Conservation (phyloP, 805 yeast species). For the Wickerhamiella siamensis region DNA sequence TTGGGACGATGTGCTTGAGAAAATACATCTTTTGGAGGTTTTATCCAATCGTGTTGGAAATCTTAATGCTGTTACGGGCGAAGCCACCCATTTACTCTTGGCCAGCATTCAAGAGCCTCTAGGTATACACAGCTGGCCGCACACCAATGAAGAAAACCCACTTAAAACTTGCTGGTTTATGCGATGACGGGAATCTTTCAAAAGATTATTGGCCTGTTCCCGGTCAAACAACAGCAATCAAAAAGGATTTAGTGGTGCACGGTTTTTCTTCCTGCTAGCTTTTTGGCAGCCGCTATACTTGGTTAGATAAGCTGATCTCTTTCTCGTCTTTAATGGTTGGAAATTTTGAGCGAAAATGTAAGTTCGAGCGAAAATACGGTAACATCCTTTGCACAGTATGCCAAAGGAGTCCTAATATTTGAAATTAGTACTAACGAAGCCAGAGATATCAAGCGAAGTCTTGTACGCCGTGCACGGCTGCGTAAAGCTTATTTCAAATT, state of each 20-base stretch:
- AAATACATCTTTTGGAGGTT: no score
- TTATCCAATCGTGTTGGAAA: no score
- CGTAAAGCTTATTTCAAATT: slow-evolving; percentile 71
- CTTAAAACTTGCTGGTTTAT: no score
- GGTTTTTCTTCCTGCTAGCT: neutral
- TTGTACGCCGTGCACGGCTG: slow-evolving; percentile 66
- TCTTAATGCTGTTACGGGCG: neutral
- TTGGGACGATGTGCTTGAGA: no score
- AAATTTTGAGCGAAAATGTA: slow-evolving; percentile 24
- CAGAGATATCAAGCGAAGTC: slow-evolving; percentile 61
- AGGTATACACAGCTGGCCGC: neutral
- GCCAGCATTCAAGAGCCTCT: neutral
- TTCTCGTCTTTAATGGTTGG: slow-evolving; percentile 6
- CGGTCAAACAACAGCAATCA: neutral
- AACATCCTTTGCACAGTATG: no score
- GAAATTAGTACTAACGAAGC: slow-evolving; percentile 19
- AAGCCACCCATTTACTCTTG: neutral
- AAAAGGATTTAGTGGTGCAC: neutral
- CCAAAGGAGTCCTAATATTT: no score
- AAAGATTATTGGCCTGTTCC: no score
- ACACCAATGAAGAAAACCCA: no score
- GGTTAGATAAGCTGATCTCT: neutral
- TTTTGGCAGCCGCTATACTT: neutral
- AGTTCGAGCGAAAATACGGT: no score
- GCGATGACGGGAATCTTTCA: no score